Conservation (phyloP, 495 filamentous ascomycete species). For the Aspergillus bridgeri region DNA sequence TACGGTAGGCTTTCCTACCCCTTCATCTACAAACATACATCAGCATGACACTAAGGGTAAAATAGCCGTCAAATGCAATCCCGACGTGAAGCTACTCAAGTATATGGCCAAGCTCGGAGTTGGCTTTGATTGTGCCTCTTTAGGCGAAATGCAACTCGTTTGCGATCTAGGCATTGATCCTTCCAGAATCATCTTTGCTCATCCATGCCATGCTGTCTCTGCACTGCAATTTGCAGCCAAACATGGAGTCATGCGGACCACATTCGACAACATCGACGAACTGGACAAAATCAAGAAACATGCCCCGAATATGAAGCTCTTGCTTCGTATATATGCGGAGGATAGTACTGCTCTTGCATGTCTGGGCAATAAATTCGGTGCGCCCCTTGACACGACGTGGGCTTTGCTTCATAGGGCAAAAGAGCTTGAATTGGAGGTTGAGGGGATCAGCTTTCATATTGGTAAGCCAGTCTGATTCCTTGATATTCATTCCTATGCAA, state of each 20-base stretch:
- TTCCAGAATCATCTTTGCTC: constrained; percentile 29
- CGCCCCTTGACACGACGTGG: constrained; percentile 17
- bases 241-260: constrained; percentile 23
- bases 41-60: neutral
- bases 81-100: constrained; percentile 24
- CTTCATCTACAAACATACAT: neutral
- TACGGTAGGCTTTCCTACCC: neutral
- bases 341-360: constrained; percentile 22
- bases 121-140: constrained; percentile 36
- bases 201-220: constrained; percentile 29
- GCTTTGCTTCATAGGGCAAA: constrained; percentile 19
- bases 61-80: constrained; percentile 38
- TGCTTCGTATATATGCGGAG: constrained; percentile 30
- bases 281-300: constrained; percentile 27
- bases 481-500: too few relatives aligned
- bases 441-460: constrained; percentile 37
- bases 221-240: constrained; percentile 20
- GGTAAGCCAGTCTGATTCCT: constrained; percentile 17
- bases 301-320: constrained; percentile 23
- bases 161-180: constrained; percentile 29
- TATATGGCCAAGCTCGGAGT: constrained; percentile 23
- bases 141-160: constrained; percentile 25
- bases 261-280: constrained; percentile 37
- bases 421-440: constrained; percentile 26
- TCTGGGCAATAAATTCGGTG: constrained; percentile 33